These are phyloP conservation scores for Sugiyamaella pinicola DNA, from an alignment of 1,139 yeast species.

Conservation along the genomic window DNA sequence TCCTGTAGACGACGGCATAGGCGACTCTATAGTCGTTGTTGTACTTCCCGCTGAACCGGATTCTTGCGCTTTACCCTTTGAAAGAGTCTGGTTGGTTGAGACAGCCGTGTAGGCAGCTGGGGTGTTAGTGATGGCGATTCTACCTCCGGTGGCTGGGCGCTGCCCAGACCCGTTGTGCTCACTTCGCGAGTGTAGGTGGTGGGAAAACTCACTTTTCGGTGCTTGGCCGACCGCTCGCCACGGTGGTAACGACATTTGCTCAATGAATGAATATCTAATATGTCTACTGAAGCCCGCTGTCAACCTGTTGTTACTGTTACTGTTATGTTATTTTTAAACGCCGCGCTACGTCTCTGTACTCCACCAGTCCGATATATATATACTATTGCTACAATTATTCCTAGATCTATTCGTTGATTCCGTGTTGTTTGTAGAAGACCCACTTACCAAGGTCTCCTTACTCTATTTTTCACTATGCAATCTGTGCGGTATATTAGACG, in stretches of 20 bases:
- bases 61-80: background rate
- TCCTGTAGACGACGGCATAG: background rate
- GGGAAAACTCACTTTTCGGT: conserved; percentile 3
- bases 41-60: background rate
- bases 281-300: too few species aligned
- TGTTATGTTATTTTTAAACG: background rate
- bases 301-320: background rate
- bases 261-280: too few species aligned
- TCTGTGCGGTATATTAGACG: background rate
- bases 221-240: conserved; percentile 6
- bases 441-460: conserved; percentile 4
- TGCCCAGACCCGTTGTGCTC: too few species aligned
- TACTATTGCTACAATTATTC: too few species aligned
- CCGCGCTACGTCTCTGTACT: too few species aligned
- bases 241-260: conserved; percentile 10
- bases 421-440: background rate
- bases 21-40: background rate
- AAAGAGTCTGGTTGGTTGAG: conserved; percentile 19
- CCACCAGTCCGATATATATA: too few species aligned
- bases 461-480: background rate
- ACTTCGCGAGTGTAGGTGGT: background rate
- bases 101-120: conserved; percentile 24
- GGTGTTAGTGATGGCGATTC: background rate
- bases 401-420: background rate
- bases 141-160: too few species aligned